phyloP scores from a whole-genome alignment of 345 rosid genomes.

The Mercurialis annua region DNA sequence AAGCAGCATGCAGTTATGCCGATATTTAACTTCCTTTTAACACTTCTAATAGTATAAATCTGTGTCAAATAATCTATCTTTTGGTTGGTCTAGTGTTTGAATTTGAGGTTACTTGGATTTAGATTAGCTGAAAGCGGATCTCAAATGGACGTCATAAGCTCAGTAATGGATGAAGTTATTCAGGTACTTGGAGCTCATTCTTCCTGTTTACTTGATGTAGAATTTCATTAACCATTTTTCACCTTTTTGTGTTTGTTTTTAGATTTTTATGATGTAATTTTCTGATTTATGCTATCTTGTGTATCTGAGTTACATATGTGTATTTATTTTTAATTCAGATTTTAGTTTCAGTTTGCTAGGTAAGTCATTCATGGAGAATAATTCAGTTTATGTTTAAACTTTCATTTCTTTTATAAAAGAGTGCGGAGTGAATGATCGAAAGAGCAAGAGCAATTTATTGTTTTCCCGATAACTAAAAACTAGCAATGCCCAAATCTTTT shows the following conservation, averaged over 20 bases:
- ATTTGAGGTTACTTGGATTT: conserved; percentile 85
- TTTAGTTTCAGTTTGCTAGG: background rate
- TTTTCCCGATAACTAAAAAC: background rate
- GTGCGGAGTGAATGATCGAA: background rate
- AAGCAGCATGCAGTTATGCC: background rate
- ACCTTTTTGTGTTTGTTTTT: background rate
- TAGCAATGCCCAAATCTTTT: too few species aligned
- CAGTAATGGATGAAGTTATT: conserved; percentile 50
- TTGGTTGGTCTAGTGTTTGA: conserved; percentile 50
- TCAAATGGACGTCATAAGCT: conserved; percentile 32
- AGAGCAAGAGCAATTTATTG: background rate
- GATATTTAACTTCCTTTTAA: conserved; percentile 11
- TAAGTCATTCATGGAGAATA: background rate
- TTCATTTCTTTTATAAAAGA: background rate
- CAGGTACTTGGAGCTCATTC: conserved; percentile 40
- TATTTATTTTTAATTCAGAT: too few species aligned
- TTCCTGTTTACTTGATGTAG: conserved; percentile 20
- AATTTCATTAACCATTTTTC: background rate
- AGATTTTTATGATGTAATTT: conserved; percentile 2
- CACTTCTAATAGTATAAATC: background rate
- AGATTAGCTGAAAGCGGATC: conserved; percentile 57
- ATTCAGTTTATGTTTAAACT: background rate
- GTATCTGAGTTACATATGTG: background rate
- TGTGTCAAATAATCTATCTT: conserved; percentile 8
- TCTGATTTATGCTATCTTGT: background rate